Evolutionary conservation across 495 filamentous ascomycete genomes (phyloP).

Genomic region (Penicillium samsonianum): DNA sequence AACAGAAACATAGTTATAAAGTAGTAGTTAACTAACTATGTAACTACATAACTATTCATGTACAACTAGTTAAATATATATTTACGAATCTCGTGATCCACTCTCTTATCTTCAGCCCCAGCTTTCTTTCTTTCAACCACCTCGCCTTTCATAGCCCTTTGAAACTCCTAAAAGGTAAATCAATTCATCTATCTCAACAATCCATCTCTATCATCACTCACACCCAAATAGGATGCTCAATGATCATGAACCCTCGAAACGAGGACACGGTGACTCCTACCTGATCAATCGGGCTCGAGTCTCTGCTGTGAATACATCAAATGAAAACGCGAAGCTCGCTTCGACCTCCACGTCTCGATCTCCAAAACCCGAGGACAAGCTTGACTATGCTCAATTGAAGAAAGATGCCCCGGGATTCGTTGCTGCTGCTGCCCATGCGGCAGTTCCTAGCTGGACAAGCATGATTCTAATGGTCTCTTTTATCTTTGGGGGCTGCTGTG

Average conservation of each 20-base stretch:
- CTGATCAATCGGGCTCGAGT: slow-evolving; percentile 7
- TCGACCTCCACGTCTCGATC: neutral
- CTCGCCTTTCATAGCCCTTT: neutral
- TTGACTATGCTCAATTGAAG: slow-evolving; percentile 68
- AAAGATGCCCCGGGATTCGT: slow-evolving; percentile 49
- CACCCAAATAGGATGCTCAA: slow-evolving; percentile 26
- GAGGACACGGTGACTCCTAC: slow-evolving; percentile 14
- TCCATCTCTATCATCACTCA: neutral
- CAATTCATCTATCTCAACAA: neutral
- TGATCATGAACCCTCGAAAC: slow-evolving; percentile 21
- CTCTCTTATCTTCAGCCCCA: slow-evolving; percentile 3
- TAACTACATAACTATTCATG: no score
- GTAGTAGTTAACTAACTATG: no score
- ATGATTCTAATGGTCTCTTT: slow-evolving; percentile 73
- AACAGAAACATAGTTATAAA: neutral
- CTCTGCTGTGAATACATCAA: neutral
- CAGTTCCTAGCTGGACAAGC: slow-evolving; percentile 67
- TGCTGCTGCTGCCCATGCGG: slow-evolving; percentile 46
- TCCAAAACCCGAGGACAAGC: slow-evolving; percentile 1
- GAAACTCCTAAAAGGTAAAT: neutral
- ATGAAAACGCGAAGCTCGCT: neutral
- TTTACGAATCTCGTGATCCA: neutral
- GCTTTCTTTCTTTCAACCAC: slow-evolving; percentile 3
- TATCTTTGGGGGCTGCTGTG: slow-evolving; percentile 97
- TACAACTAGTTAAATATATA: neutral